Evolutionary conservation across 106 monocot species (phyloP).

Genomic region (Dendrobium huoshanense): DNA sequence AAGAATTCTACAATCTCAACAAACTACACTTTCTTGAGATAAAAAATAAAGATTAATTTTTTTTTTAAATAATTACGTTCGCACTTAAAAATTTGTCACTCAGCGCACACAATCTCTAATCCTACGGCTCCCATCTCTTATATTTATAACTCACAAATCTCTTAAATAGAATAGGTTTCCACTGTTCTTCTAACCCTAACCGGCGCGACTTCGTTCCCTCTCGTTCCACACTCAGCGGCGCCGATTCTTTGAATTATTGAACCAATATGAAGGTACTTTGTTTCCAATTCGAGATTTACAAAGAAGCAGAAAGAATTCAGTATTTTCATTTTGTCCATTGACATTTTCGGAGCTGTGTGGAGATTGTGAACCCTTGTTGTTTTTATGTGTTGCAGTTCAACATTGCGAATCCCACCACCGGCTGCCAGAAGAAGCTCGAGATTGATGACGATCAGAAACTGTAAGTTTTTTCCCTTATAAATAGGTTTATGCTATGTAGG

Average conservation of each 20-base stretch:
- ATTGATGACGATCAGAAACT: conserved; percentile 64
- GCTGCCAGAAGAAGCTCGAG: conserved; percentile 69
- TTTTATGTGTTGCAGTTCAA: conserved; percentile 31
- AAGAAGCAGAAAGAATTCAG: background rate
- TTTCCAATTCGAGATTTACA: background rate
- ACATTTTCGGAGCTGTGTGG: background rate
- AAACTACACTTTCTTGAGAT: too few relatives aligned
- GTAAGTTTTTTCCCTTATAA: conserved; percentile 18
- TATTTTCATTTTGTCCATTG: background rate
- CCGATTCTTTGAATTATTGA: background rate
- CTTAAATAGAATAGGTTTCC: background rate
- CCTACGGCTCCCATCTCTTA: background rate
- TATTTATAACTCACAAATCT: background rate
- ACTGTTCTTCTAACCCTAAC: background rate
- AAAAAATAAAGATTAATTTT: too few relatives aligned
- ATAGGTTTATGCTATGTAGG: too few relatives aligned
- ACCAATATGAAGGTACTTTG: conserved; percentile 3
- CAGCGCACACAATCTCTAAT: background rate
- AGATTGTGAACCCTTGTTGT: background rate
- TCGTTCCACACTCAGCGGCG: background rate
- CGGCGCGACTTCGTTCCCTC: background rate
- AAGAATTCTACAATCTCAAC: too few relatives aligned
- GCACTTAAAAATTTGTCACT: too few relatives aligned
- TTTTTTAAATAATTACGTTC: too few relatives aligned
- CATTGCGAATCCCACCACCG: conserved; percentile 59